Percentiles rank a stretch among this genome's conserved stretches.
phyloP scores from a whole-genome alignment of 805 yeast species.

The Kregervanrija fluxuum region DNA sequence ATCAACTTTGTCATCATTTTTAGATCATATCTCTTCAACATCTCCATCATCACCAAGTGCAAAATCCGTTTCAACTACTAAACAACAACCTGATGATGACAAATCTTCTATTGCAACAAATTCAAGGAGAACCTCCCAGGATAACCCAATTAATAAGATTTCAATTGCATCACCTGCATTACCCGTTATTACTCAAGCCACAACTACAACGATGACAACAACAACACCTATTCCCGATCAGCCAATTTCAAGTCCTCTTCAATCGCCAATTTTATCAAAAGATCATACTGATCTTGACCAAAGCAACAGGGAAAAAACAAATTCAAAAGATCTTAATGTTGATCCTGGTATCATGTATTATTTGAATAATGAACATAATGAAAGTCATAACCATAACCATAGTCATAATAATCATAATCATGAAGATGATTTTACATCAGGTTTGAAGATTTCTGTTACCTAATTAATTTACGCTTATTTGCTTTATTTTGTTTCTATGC shows the following conservation, averaged over 20 bases:
- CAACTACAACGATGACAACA: constrained; percentile 25
- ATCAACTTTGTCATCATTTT: constrained; percentile 14
- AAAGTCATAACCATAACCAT: background rate
- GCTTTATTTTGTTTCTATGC: background rate
- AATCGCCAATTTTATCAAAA: too few relatives aligned
- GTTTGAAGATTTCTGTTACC: background rate
- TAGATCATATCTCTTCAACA: constrained; percentile 14
- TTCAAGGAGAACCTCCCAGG: too few relatives aligned
- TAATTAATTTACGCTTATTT: background rate
- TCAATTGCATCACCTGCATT: constrained; percentile 28
- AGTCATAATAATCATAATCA: background rate
- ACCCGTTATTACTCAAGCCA: constrained; percentile 30
- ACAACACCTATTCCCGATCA: constrained; percentile 14
- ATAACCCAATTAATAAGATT: constrained; percentile 23
- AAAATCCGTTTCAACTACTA: too few relatives aligned
- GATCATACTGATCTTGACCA: too few relatives aligned
- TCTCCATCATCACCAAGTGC: background rate
- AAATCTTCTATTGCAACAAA: too few relatives aligned
- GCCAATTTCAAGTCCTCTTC: too few relatives aligned
- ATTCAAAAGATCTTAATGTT: background rate
- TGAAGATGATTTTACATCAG: background rate
- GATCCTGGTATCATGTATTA: background rate
- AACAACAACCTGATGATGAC: too few relatives aligned
- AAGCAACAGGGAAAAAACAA: background rate
- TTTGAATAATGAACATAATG: background rate